Conservation (phyloP, 441 rosid species). For the Macaranga tanarius region DNA sequence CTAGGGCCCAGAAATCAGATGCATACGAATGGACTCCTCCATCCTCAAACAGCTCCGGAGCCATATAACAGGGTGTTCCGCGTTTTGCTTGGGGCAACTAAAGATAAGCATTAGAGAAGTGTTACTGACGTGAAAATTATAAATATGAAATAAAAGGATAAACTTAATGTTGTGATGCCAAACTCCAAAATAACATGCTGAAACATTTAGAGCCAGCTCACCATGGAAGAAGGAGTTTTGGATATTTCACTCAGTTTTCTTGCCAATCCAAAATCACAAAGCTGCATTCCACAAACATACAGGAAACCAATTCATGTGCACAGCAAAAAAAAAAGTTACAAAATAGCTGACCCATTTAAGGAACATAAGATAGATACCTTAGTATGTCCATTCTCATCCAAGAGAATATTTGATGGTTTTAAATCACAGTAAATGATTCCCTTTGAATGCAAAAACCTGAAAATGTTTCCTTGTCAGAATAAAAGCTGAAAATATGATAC, state of each 20-base stretch:
- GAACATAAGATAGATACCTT: slow-evolving; percentile 50
- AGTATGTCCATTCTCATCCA: slow-evolving; percentile 86
- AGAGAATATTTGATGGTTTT: slow-evolving; percentile 91
- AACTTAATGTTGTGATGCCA: slow-evolving; percentile 14
- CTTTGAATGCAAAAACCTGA: slow-evolving; percentile 83
- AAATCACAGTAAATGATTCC: slow-evolving; percentile 90
- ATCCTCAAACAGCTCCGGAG: slow-evolving; percentile 97
- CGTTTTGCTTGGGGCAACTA: slow-evolving; percentile 88
- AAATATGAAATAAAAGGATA: slow-evolving; percentile 1
- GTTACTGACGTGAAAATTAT: slow-evolving; percentile 5
- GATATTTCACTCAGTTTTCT: slow-evolving; percentile 78
- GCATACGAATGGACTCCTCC: slow-evolving; percentile 97
- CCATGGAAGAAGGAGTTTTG: slow-evolving; percentile 65
- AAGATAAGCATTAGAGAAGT: slow-evolving; percentile 23
- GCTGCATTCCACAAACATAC: slow-evolving; percentile 50
- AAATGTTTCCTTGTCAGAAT: slow-evolving; percentile 18
- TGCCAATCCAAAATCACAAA: slow-evolving; percentile 95
- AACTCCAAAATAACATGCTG: slow-evolving; percentile 9
- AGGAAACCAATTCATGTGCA: slow-evolving; percentile 16
- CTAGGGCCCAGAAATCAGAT: slow-evolving; percentile 98
- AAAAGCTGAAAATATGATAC: slow-evolving; percentile 21
- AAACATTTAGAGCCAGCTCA: slow-evolving; percentile 31
- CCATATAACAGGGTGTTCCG: slow-evolving; percentile 98
- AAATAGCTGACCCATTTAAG: neutral
- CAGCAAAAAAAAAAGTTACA: slow-evolving; percentile 15